Base-by-base conservation (phyloP, 345 rosid species). In the Ceriops decandra region DNA sequence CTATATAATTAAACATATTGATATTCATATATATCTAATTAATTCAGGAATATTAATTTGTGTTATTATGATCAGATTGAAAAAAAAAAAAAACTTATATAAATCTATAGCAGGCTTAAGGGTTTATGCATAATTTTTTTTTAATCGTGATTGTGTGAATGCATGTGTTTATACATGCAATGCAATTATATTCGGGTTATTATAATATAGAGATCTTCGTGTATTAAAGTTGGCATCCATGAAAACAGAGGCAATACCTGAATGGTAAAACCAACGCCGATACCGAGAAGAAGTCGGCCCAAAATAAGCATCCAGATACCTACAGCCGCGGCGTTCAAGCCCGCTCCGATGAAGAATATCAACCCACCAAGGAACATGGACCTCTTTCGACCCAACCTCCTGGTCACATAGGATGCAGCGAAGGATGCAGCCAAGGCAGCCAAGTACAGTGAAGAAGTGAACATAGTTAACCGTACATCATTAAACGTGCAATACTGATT, bases 231-330 rank as follows among this genome's bases (percentile, higher is more conserved):
- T 38, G 11, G 2, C 47, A 7, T 33, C 36, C 36, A 33, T 7
- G 36, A 27, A 26, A 57, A 58, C 20, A 10, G 21, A 4, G 28
- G 9, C 64, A 61, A 5, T 72, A 86, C 95, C 83, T 86, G 95
- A 73, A 83, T 85, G 52, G 85, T 89, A 63, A 91, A 91, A 26
- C 97, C 97, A 20, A 91, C 89, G 0, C 95, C 97, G 1, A 73
- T 7, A 5, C 93, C 97, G 0, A 91, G 84, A 17, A 82, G 16
- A 74, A 91, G 62, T 57, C 97, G 79, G 20, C 97, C 97, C 19
- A 82, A 0, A 63, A 87, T 90, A 67, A 89, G 28, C 90, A 89
- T 85, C 49, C 9, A 20, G 17, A 84, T 65, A 57, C 78, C 78
- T 19, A 62, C 2, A 11, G 82, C 93, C 1, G 75, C 82, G 0